These are phyloP conservation scores for Penicillium maclennaniae DNA, from an alignment of 495 filamentous ascomycete genomes.

Conservation along the genomic window DNA sequence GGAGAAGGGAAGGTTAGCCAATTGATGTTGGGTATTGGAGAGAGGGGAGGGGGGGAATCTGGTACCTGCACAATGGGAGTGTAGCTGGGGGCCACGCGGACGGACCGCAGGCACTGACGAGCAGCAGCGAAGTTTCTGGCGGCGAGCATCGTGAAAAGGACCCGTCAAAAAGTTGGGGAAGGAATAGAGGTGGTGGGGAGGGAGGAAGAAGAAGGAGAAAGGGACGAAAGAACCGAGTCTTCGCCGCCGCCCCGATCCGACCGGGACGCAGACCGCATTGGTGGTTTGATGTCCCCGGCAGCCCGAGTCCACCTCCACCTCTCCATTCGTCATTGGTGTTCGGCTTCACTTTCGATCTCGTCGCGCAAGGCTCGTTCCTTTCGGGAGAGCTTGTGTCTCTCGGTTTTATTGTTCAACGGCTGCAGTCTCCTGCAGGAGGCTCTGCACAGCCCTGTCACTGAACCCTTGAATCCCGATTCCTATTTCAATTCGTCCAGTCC, in stretches of 20 bases:
- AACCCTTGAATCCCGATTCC: not conserved
- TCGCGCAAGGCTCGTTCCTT: not conserved
- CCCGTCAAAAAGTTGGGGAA: conserved; percentile 20
- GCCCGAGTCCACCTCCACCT: conserved; percentile 29
- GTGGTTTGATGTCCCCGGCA: conserved; percentile 26
- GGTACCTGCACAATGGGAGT: conserved; percentile 51
- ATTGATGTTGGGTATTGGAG: conserved; percentile 7
- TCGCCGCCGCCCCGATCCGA: conserved; percentile 43
- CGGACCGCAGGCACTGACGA: conserved; percentile 54
- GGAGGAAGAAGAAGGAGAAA: conserved; percentile 27
- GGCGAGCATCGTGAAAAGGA: conserved; percentile 53
- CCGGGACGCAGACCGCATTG: conserved; percentile 31
- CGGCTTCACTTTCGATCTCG: not conserved
- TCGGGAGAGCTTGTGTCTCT: not conserved
- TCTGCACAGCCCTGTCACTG: not conserved
- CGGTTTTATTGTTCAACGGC: not conserved
- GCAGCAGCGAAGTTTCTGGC: conserved; percentile 53
- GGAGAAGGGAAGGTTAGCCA: conserved; percentile 24
- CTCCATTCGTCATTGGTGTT: conserved; percentile 13
- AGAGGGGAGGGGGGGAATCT: conserved; percentile 10
- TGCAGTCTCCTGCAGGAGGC: conserved; percentile 7
- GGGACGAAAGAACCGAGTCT: conserved; percentile 27
- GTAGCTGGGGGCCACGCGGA: conserved; percentile 45
- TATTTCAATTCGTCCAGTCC: conserved; percentile 10
- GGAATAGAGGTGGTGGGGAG: conserved; percentile 13